Percentiles rank a stretch among this genome's conserved stretches.
Conservation (phyloP, 768 basidiomycete species). For the Naematelia aurantialba region DNA sequence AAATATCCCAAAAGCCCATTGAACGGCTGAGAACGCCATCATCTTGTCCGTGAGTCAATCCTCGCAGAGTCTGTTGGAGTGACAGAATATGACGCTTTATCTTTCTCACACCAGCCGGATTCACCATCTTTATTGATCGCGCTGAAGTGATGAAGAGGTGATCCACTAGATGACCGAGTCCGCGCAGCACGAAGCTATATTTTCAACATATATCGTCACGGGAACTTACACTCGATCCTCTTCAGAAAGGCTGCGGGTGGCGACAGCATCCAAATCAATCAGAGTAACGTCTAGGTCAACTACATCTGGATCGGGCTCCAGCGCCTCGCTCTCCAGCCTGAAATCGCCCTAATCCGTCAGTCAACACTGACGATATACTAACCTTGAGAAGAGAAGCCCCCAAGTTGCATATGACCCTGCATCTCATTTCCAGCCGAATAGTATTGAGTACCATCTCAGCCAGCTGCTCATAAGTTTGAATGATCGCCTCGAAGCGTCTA, state of each 20-base stretch:
- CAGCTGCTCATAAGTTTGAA: conserved; percentile 85
- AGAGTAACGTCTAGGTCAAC: conserved; percentile 79
- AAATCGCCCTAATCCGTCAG: conserved; percentile 68
- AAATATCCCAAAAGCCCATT: conserved; percentile 76
- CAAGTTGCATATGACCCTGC: conserved; percentile 74
- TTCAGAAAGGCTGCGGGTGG: conserved; percentile 61
- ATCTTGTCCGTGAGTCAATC: conserved; percentile 59
- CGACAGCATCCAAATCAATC: conserved; percentile 67
- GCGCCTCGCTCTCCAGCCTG: conserved; percentile 70
- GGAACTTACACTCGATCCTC: conserved; percentile 53
- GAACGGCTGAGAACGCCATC: conserved; percentile 70
- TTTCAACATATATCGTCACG: neutral
- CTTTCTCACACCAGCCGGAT: conserved; percentile 74
- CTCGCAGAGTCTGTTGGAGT: conserved; percentile 84
- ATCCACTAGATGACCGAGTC: conserved; percentile 80
- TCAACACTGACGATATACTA: conserved; percentile 34
- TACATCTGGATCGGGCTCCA: conserved; percentile 87
- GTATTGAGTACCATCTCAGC: conserved; percentile 81
- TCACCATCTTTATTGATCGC: conserved; percentile 65
- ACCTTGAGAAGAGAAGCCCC: conserved; percentile 75
- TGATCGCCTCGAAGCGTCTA: conserved; percentile 85
- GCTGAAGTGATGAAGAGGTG: conserved; percentile 73
- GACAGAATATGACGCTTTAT: conserved; percentile 84
- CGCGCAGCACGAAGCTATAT: conserved; percentile 82
- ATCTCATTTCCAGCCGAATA: conserved; percentile 80